Evolutionary conservation across 805 yeast genomes (phyloP).

Genomic region (Nakazawaea wickerhamii): DNA sequence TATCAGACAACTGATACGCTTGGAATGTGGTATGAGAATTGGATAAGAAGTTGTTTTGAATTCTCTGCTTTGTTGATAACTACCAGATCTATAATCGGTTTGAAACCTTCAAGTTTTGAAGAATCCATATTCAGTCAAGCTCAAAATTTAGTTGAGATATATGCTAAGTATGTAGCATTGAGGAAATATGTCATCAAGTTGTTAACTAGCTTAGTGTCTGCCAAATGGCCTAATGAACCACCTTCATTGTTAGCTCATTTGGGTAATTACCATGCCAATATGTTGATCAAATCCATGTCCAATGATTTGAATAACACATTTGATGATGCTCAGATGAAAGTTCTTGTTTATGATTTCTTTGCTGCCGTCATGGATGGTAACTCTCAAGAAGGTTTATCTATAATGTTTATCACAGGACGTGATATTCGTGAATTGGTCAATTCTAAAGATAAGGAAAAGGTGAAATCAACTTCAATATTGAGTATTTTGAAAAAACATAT

Average conservation of each 20-base stretch:
- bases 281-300: constrained; percentile 55
- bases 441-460: constrained; percentile 13
- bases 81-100: constrained; percentile 45
- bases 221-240: constrained; percentile 49
- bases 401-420: constrained; percentile 59
- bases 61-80: constrained; percentile 53
- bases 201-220: constrained; percentile 51
- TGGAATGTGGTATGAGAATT: constrained; percentile 43
- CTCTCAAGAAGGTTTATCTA: constrained; percentile 68
- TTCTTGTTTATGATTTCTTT: constrained; percentile 56
- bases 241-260: constrained; percentile 82
- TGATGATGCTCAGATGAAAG: constrained; percentile 47
- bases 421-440: constrained; percentile 31
- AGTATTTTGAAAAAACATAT: constrained; percentile 52
- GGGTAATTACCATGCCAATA: constrained; percentile 57
- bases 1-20: constrained; percentile 37
- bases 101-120: constrained; percentile 63
- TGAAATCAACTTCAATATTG: constrained; percentile 38
- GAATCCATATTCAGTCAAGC: constrained; percentile 48
- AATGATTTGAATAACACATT: constrained; percentile 54
- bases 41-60: constrained; percentile 46
- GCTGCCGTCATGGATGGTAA: constrained; percentile 64
- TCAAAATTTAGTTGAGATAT: constrained; percentile 52
- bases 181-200: constrained; percentile 50
- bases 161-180: constrained; percentile 41